Evolutionary conservation across 495 filamentous ascomycete species (phyloP).

Genomic region (Aspergillus taichungensis): DNA sequence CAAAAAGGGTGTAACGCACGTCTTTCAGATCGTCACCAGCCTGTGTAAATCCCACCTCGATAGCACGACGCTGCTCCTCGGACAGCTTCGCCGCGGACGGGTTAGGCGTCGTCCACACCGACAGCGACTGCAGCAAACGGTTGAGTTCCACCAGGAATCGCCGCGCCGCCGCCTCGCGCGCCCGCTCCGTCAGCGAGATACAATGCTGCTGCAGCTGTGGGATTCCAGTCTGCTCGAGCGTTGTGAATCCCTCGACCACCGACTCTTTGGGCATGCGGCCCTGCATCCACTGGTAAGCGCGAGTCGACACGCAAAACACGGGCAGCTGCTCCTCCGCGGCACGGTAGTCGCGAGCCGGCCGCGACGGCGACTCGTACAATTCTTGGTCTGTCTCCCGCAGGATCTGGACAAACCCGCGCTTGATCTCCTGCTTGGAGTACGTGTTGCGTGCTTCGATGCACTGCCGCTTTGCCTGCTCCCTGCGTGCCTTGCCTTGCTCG

Average conservation of each 20-base stretch:
- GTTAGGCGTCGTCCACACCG: slow-evolving; percentile 42
- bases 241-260: slow-evolving; percentile 36
- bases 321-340: slow-evolving; percentile 42
- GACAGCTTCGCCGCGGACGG: slow-evolving; percentile 9
- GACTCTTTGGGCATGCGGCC: slow-evolving; percentile 44
- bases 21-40: not conserved
- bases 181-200: slow-evolving; percentile 40
- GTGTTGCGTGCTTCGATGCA: slow-evolving; percentile 49
- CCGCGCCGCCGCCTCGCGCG: slow-evolving; percentile 30
- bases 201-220: slow-evolving; percentile 50
- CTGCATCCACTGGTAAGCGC: slow-evolving; percentile 50
- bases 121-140: slow-evolving; percentile 43
- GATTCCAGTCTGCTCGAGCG: slow-evolving; percentile 45
- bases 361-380: slow-evolving; percentile 37
- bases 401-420: slow-evolving; percentile 47
- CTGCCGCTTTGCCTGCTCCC: not conserved
- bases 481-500: too few relatives aligned
- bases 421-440: slow-evolving; percentile 42
- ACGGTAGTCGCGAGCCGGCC: slow-evolving; percentile 42
- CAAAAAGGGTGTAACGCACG: not conserved
- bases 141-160: slow-evolving; percentile 41
- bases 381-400: slow-evolving; percentile 48
- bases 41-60: slow-evolving; percentile 32
- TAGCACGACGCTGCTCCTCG: slow-evolving; percentile 27
- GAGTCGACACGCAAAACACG: slow-evolving; percentile 54